Conservation (phyloP, 1,139 yeast species). For the Suhomyces bokatorum region DNA sequence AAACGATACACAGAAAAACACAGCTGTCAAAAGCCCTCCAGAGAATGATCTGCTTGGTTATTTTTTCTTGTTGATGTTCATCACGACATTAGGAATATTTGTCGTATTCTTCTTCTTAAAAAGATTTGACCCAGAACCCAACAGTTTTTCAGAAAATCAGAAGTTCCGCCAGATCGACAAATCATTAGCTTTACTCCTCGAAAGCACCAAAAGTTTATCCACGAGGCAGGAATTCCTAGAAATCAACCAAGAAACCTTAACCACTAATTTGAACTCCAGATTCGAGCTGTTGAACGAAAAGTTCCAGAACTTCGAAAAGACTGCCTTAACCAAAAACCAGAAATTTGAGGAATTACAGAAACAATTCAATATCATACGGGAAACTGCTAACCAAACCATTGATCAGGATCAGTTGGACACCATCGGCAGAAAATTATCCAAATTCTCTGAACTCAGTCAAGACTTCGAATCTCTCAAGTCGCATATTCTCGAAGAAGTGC, state of each 20-base stretch:
- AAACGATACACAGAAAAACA: too few species aligned
- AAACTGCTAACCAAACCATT: neutral
- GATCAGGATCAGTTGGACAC: conserved; percentile 21
- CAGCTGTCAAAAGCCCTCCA: too few species aligned
- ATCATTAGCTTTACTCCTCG: conserved; percentile 13
- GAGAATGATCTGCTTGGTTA: too few species aligned
- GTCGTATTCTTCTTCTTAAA: too few species aligned
- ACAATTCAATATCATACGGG: conserved; percentile 13
- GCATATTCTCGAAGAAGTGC: conserved; percentile 24
- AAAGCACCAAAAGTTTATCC: conserved; percentile 14
- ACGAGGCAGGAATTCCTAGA: conserved; percentile 20
- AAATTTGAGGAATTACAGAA: conserved; percentile 15
- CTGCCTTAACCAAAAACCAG: conserved; percentile 9
- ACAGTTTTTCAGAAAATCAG: too few species aligned
- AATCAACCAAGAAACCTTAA: conserved; percentile 18
- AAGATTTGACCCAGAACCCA: too few species aligned
- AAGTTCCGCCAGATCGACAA: neutral
- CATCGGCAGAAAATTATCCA: conserved; percentile 21
- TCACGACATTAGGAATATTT: neutral
- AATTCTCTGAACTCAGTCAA: conserved; percentile 19
- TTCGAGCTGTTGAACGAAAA: conserved; percentile 21
- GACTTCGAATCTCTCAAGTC: conserved; percentile 24
- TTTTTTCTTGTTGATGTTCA: neutral
- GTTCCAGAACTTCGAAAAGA: conserved; percentile 19
- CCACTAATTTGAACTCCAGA: conserved; percentile 17